These are phyloP conservation scores for Crucibulum laeve DNA, from an alignment of 768 basidiomycete species.

Conservation along the genomic window DNA sequence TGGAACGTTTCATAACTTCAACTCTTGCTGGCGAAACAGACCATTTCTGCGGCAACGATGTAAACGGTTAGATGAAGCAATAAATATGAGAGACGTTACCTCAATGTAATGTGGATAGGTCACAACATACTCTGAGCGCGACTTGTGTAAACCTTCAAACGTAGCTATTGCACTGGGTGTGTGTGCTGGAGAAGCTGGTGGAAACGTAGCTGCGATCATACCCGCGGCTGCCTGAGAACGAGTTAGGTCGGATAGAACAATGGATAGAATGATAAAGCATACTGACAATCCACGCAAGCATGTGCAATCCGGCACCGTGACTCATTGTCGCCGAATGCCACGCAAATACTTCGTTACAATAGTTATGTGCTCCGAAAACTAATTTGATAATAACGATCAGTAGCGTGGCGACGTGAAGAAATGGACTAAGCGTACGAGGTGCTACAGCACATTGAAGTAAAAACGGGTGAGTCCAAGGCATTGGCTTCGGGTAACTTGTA, in stretches of 20 bases:
- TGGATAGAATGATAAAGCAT: background rate
- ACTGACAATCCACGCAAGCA: constrained; percentile 6
- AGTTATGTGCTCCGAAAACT: constrained; percentile 4
- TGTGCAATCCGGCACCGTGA: constrained; percentile 3
- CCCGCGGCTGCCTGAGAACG: constrained; percentile 7
- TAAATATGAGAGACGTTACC: no score
- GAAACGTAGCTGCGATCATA: constrained; percentile 11
- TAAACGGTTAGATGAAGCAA: no score
- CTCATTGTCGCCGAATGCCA: constrained; percentile 2
- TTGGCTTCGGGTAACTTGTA: constrained; percentile 7
- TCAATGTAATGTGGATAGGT: background rate
- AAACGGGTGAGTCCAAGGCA: constrained; percentile 5
- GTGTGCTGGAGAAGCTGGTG: constrained; percentile 13
- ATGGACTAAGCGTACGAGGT: constrained; percentile 1
- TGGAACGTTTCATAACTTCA: no score
- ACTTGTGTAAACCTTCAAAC: constrained; percentile 8
- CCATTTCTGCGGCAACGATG: no score
- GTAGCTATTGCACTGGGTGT: constrained; percentile 14
- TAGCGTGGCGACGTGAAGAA: background rate
- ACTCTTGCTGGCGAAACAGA: no score
- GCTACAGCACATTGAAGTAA: constrained; percentile 7
- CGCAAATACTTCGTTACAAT: constrained; percentile 1
- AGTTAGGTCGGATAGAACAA: no score
- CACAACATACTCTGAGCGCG: background rate
- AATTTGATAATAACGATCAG: background rate